phyloP scores from a whole-genome alignment of 176 grass and related monocot genomes.

The Paspalum vaginatum region DNA sequence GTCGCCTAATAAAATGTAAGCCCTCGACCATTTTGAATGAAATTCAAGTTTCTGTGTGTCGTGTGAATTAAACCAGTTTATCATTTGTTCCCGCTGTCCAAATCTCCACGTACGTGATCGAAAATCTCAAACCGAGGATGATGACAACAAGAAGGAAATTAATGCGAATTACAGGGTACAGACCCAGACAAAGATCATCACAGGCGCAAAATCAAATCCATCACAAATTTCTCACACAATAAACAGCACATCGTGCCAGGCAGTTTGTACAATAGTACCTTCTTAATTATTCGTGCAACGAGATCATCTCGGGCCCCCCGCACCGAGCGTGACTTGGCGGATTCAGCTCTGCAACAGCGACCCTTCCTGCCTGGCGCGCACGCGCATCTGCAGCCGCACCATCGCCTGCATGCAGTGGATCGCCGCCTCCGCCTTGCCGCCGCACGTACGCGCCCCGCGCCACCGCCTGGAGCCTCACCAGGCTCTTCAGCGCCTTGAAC shows the following conservation, averaged over 20 bases:
- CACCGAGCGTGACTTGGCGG: no score
- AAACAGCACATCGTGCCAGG: neutral
- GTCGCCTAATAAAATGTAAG: slow-evolving; percentile 45
- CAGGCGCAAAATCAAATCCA: neutral
- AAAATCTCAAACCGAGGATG: neutral
- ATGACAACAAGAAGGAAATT: neutral
- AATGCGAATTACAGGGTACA: neutral
- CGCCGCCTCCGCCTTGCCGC: slow-evolving; percentile 77
- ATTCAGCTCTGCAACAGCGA: slow-evolving; percentile 43
- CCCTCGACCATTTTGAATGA: slow-evolving; percentile 11
- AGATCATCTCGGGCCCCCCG: neutral
- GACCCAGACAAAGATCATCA: slow-evolving; percentile 3
- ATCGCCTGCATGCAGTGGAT: slow-evolving; percentile 91
- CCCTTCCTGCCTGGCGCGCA: slow-evolving; percentile 69
- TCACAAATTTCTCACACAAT: neutral
- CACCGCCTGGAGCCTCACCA: slow-evolving; percentile 96
- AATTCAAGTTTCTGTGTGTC: slow-evolving; percentile 13
- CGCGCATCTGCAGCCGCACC: slow-evolving; percentile 73
- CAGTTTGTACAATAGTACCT: neutral
- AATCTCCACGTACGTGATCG: neutral
- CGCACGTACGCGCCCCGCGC: slow-evolving; percentile 83
- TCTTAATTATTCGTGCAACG: neutral
- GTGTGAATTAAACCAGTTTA: no score
- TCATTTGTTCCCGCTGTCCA: no score
- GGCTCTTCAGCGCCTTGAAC: slow-evolving; percentile 74